A percentile compares a stretch with the other conserved stretches of the same genome.
These are phyloP conservation scores for Coniophora puteana DNA, from an alignment of 1,284 basidiomycete species.

Conservation along the genomic window DNA sequence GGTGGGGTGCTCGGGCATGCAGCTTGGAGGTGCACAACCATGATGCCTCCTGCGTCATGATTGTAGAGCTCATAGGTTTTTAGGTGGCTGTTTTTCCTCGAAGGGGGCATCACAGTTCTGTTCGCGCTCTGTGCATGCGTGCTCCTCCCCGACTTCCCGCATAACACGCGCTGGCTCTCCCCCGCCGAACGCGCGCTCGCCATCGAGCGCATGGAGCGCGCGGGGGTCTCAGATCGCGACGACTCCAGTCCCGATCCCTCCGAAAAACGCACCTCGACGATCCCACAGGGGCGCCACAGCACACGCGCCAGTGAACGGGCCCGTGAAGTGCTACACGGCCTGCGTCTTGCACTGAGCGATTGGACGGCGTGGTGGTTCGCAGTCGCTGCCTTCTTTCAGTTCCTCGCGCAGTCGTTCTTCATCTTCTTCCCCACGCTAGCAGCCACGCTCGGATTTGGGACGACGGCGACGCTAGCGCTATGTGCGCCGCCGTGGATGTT, in stretches of 20 bases:
- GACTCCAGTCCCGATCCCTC: no score
- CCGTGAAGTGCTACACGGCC: conserved; percentile 41
- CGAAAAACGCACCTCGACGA: no score
- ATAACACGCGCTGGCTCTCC: conserved; percentile 52
- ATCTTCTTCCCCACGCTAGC: conserved; percentile 67
- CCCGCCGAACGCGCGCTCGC: conserved; percentile 62
- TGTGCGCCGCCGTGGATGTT: no score
- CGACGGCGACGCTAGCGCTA: no score
- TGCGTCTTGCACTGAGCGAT: conserved; percentile 58
- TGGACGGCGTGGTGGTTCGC: conserved; percentile 72
- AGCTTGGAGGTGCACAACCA: conserved; percentile 56
- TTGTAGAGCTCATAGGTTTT: not conserved
- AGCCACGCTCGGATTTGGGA: no score
- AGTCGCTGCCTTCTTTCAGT: conserved; percentile 40
- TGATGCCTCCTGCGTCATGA: not conserved
- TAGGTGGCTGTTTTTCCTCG: conserved; percentile 73
- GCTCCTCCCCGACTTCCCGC: conserved; percentile 73
- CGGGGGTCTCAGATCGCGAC: no score
- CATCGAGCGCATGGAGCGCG: conserved; percentile 67
- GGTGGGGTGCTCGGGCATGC: conserved; percentile 63
- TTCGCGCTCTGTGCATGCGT: conserved; percentile 57
- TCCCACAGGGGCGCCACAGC: not conserved
- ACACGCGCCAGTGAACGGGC: conserved; percentile 37
- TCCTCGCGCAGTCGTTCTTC: conserved; percentile 68
- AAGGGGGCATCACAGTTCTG: conserved; percentile 60